phyloP scores from a whole-genome alignment of 1,284 basidiomycete genomes.

The Heliocybe sulcata region DNA sequence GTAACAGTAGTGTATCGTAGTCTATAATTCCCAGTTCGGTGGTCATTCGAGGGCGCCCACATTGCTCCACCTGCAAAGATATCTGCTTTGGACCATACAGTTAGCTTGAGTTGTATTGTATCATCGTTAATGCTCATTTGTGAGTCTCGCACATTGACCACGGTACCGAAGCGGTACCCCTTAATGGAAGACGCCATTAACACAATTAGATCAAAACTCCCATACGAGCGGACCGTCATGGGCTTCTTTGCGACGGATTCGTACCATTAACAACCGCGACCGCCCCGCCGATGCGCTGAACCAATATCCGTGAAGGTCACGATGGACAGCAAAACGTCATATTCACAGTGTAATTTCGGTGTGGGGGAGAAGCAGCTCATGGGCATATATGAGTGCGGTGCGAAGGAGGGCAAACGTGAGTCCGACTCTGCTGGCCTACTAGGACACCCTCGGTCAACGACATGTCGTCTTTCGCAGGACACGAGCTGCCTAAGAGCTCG shows the following conservation, averaged over 20 bases:
- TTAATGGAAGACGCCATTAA: no score
- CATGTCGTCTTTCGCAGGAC: neutral
- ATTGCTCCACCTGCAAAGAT: no score
- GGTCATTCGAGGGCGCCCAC: no score
- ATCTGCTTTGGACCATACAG: no score
- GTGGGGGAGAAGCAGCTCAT: neutral
- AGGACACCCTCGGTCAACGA: neutral
- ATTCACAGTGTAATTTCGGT: neutral
- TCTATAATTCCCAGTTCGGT: no score
- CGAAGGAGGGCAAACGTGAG: neutral
- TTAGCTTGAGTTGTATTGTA: no score
- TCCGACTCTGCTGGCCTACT: neutral
- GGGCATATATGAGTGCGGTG: neutral
- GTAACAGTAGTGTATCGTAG: neutral
- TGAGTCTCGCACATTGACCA: no score
- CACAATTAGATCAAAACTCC: no score
- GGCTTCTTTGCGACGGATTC: neutral
- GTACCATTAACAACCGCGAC: neutral
- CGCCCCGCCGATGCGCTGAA: neutral
- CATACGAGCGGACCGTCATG: neutral
- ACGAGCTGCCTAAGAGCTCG: neutral
- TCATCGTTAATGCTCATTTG: no score
- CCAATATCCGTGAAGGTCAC: neutral
- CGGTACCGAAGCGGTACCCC: no score
- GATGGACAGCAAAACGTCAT: neutral